phyloP scores from a whole-genome alignment of 2,329 filamentous ascomycete species.

The Colletotrichum brevisporum region DNA sequence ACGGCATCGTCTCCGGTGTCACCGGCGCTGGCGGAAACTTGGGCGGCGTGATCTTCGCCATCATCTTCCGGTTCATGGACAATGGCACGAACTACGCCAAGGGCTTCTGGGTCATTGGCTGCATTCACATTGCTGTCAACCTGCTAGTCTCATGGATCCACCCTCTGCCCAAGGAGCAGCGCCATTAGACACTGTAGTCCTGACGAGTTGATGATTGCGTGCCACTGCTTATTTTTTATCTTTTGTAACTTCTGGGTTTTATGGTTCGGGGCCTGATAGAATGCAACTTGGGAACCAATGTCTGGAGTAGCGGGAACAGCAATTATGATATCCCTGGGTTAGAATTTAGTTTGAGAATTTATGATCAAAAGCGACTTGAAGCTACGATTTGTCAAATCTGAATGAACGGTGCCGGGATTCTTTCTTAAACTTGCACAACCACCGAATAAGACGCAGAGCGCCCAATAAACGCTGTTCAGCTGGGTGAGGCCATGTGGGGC shows the following conservation, averaged over 20 bases:
- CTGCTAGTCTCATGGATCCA: constrained; percentile 70
- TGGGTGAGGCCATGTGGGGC: too few relatives aligned
- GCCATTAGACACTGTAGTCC: constrained; percentile 4
- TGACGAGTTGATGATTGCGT: neutral
- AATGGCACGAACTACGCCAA: constrained; percentile 76
- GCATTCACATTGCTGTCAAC: constrained; percentile 80
- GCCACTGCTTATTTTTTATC: neutral
- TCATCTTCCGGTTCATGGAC: constrained; percentile 82
- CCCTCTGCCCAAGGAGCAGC: constrained; percentile 68
- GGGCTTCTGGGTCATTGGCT: constrained; percentile 86
- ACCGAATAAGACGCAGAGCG: too few relatives aligned
- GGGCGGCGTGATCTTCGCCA: constrained; percentile 86
- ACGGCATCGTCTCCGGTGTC: constrained; percentile 82
- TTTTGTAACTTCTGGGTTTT: neutral
- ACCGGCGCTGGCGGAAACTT: constrained; percentile 87
- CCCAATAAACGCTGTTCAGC: too few relatives aligned
- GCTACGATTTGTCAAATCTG: neutral
- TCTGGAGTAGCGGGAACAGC: constrained; percentile 27
- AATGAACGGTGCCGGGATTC: neutral
- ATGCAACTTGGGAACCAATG: neutral
- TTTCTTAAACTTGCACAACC: too few relatives aligned
- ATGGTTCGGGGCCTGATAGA: neutral
- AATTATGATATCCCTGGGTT: constrained; percentile 36
- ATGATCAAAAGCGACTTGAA: neutral
- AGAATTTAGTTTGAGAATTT: constrained; percentile 6